A percentile compares a stretch with the other conserved stretches of the same genome.
phyloP scores from a whole-genome alignment of 306 rosid species.

The Quercus agrifolia region DNA sequence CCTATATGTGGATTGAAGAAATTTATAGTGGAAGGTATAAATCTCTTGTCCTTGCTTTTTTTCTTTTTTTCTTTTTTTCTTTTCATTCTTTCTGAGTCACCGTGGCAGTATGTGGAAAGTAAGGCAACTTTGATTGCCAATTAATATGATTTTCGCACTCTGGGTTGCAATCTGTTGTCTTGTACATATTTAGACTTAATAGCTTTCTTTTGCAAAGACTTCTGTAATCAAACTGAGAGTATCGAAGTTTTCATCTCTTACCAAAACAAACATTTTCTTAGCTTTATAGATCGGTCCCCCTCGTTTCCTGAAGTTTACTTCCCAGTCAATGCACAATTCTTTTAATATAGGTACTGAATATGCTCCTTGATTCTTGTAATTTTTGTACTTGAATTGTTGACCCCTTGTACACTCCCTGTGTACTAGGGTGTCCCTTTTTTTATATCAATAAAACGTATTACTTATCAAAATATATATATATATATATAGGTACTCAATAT shows the following conservation, averaged over 20 bases:
- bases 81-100: not conserved
- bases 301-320: not conserved
- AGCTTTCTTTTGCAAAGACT: not conserved
- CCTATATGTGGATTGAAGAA: not conserved
- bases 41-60: not conserved
- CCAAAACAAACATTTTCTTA: no score
- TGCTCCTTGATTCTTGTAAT: not conserved
- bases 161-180: not conserved
- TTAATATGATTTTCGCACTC: not conserved
- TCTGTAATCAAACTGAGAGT: not conserved
- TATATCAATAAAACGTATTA: no score
- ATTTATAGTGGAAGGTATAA: conserved; percentile 5
- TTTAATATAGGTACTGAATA: not conserved
- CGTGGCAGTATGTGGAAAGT: not conserved
- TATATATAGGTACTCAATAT: not conserved
- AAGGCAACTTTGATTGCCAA: not conserved
- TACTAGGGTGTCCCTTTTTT: no score
- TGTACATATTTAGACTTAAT: not conserved
- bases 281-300: no score
- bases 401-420: no score
- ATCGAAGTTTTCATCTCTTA: not conserved
- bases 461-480: no score
- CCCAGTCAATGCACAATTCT: not conserved
- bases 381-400: no score
- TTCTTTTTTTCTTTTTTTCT: not conserved